Base-by-base conservation (phyloP, 495 filamentous ascomycete genomes). In the Talaromyces adpressus region DNA sequence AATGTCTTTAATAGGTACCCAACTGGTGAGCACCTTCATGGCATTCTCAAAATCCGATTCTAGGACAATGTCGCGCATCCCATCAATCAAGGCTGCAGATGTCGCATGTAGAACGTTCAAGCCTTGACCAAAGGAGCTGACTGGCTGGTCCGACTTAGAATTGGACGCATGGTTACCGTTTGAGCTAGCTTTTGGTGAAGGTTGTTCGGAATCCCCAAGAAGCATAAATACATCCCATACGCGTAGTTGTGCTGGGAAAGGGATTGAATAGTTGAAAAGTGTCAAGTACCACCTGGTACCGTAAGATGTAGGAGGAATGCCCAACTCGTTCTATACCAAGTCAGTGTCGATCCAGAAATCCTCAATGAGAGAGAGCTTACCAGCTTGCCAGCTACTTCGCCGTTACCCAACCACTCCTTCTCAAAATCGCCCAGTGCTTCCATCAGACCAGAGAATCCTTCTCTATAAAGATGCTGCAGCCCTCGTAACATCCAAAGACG, bases 211-310 rank as follows among this genome's bases (percentile, higher is more conserved):
- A 67, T 96, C 93, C 52, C 94, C 94, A 25, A 99, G 87, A 2
- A 99, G 87, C 90, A 99, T 92, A 76, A 99, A 98, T 1, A 96
- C 91, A 69, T 99, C 94, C 94, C 94, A 99, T 5, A 99, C 91
- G 56, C 94, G 88, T n/a, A 99, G 89, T 71, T 99, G 94, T 9
- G 95, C 95, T 0, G 91, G 84, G 69, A 98, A 99, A 2, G 94
- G 94, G 63, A 99, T 91, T 18, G 91, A 95, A 66, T 97, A 89
- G 75, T 97, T 97, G 81, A 99, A 99, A 6, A 99, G 83, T 2
- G 94, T 99, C 30, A 99, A 82, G 71, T 99, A 99, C 94, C 94
- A 99, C 29, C 92, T 81, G 0, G 93, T 97, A 32, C 92, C 95
- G 72, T 97, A 99, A 22, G 92, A 87, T 6, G 92, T 99, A 18